Evolutionary conservation across 2,329 filamentous ascomycete species (phyloP).

Genomic region (Curvularia lunata): DNA sequence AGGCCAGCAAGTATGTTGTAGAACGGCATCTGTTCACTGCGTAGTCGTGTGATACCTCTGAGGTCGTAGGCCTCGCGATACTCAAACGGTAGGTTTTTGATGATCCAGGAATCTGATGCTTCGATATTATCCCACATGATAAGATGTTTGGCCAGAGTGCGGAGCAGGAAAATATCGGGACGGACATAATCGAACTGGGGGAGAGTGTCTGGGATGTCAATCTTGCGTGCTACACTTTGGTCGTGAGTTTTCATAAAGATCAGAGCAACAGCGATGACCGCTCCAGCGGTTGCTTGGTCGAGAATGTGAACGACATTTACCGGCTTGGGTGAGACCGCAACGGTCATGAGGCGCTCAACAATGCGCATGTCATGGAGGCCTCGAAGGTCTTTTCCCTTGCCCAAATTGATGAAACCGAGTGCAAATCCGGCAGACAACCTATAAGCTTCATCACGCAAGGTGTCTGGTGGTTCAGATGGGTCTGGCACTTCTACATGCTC

Average conservation of each 20-base stretch:
- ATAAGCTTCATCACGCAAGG: conserved; percentile 92
- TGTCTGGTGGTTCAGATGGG: conserved; percentile 69
- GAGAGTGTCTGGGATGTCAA: conserved; percentile 88
- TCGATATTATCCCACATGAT: conserved; percentile 91
- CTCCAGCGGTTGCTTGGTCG: conserved; percentile 91
- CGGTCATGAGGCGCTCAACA: conserved; percentile 81
- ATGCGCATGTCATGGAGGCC: conserved; percentile 93
- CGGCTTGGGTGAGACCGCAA: conserved; percentile 88
- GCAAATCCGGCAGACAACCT: conserved; percentile 92
- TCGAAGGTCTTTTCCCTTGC: conserved; percentile 84
- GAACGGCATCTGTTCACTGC: conserved; percentile 85
- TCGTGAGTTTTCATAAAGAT: conserved; percentile 99
- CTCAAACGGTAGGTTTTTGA: conserved; percentile 71
- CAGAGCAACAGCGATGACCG: conserved; percentile 84
- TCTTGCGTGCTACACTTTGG: conserved; percentile 81
- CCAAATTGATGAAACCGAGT: conserved; percentile 91
- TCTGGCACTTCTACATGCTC: conserved; percentile 87
- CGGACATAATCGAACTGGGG: conserved; percentile 95
- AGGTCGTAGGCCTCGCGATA: conserved; percentile 71
- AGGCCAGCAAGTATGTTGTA: conserved; percentile 91
- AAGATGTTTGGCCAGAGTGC: conserved; percentile 86
- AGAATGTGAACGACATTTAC: conserved; percentile 91
- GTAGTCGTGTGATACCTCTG: conserved; percentile 65
- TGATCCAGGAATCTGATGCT: conserved; percentile 76
- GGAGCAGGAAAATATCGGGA: conserved; percentile 87